Evolutionary conservation across 148 eudicot species (phyloP).

Genomic region (Chenopodium berlandieri): DNA sequence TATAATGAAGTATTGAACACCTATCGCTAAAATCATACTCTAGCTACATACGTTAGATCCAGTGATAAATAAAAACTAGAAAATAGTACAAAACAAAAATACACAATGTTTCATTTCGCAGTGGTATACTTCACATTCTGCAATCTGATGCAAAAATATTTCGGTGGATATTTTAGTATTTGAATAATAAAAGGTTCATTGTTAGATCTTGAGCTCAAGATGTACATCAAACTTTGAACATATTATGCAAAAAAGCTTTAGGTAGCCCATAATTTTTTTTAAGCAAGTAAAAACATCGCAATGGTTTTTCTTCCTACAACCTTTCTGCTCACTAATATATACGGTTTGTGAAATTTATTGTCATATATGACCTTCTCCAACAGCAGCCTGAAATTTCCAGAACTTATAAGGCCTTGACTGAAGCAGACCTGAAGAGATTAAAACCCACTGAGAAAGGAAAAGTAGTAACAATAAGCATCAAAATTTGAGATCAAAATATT

Average conservation of each 20-base stretch:
- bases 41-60: not conserved
- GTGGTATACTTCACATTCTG: not conserved
- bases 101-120: not conserved
- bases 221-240: conserved; percentile 7
- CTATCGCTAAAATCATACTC: not conserved
- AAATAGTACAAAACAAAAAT: not conserved
- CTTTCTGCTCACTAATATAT: conserved; percentile 10
- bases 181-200: not conserved
- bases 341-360: conserved; percentile 24
- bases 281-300: not conserved
- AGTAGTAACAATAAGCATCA: not conserved
- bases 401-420: conserved; percentile 15
- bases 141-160: no score
- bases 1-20: no score
- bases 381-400: conserved; percentile 5
- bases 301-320: not conserved
- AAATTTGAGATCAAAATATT: not conserved
- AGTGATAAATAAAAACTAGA: not conserved
- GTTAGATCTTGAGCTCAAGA: conserved; percentile 30
- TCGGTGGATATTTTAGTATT: no score
- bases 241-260: not conserved
- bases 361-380: not conserved
- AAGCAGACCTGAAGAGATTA: conserved; percentile 33
- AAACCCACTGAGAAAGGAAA: not conserved
- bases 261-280: not conserved